Evolutionary conservation across 2,329 filamentous ascomycete species (phyloP), one percentile per base, ranked within the genome.

Genomic region (Ascochyta viciae-villosae): DNA sequence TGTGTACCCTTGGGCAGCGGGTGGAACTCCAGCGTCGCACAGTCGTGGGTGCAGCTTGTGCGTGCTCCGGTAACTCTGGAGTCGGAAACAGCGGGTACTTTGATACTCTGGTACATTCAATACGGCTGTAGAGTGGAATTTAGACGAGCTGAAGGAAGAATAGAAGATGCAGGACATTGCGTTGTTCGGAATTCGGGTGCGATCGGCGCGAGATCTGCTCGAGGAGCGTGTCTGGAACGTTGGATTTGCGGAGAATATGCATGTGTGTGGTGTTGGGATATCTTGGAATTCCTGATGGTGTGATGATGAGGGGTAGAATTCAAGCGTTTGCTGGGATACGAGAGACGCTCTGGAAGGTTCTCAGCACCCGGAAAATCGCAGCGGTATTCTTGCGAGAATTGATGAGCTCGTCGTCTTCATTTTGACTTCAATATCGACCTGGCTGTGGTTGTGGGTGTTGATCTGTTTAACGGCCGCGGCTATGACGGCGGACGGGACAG

Each of bases 191-290:
- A 49, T 10, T 55, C 62, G 62, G 62, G 54, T 56, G 54, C 16
- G 64, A 68, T 68, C 65, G 64, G 64, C 65, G 45, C 31, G 37
- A 52, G 62, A 67, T 68, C 61, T 62, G 62, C 64, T 50, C 52
- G 62, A 34, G 63, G 62, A 64, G 61, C 49, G 58, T 54, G 65
- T 65, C 65, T 68, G 56, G 65, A 67, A 55, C 46, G 27, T 15
- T 46, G 41, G 53, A 55, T 42, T 29, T 45, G 60, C 64, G 64
- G 64, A 68, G 64, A 66, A 60, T 64, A 60, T 52, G 53, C 53
- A 55, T 45, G 46, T 40, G 46, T 46, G 41, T 39, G 35, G 35
- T 50, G 35, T 50, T 41, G 47, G 41, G 40, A 57, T 27, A 41
- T 37, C 33, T 27, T 47, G 43, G 39, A 29, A 7, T 5, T 31